Base-by-base conservation (phyloP, 352 stramenopile species). In the Phytophthora brassicae region DNA sequence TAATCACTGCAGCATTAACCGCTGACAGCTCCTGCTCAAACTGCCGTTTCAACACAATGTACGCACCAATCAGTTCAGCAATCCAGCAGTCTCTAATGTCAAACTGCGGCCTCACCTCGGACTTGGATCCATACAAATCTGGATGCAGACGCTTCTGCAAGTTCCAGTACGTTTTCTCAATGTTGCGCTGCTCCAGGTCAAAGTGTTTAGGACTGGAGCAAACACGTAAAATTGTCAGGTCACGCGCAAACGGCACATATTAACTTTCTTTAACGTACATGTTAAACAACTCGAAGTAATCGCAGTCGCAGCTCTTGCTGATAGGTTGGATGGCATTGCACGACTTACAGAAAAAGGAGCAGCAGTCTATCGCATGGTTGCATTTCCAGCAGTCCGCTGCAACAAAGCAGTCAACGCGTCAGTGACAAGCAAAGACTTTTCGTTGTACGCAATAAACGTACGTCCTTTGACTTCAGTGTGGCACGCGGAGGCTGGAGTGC, bases 241-340 rank as follows among this genome's bases (percentile, higher is more conserved):
- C 11, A 58, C 51, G n/a, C 13, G 36, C 17, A 49, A n/a, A n/a
- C n/a, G 41, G 13, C 23, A 17, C 13, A 54, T 23, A 61, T 14
- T 33, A 13, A 29, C 20, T 47, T 54, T 20, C 35, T 20, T 28
- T 54, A 22, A 24, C n/a, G 23, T 73, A 93, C 86, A 95, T 79
- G 57, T 90, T 54, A 60, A 95, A 95, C 63, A 95, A 79, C 64
- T 92, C 84, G 70, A 95, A 93, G 73, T 90, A 93, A 66, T 95
- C 78, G 68, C 86, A 94, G 57, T 86, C 77, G 33, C 75, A 79
- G 45, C 74, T 68, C 26, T 81, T 78, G 52, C 87, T 52, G 46
- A 95, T 70, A 12, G 86, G 84, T 60, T 93, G 86, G 59, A 95
- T 95, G 31, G 77, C 75, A 44, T 90, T 74, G 63, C 86, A 95